A percentile compares a stretch with the other conserved stretches of the same genome.
These are phyloP conservation scores for Colletotrichum gigasporum DNA, from an alignment of 2,329 filamentous ascomycete genomes.

Conservation along the genomic window DNA sequence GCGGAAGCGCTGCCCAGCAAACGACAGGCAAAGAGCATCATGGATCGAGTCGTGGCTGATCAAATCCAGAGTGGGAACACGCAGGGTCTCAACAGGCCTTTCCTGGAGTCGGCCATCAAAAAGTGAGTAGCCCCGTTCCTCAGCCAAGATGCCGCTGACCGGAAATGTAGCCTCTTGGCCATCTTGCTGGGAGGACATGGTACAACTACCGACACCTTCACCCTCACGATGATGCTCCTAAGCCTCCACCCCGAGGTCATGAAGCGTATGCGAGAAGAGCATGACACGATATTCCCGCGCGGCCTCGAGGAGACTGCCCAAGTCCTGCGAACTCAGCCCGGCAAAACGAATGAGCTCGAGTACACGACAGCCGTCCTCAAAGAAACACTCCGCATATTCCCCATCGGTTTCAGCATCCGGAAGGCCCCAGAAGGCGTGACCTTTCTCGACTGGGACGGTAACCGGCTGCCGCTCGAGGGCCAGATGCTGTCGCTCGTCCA, in stretches of 20 bases:
- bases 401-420: conserved; percentile 54
- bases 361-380: conserved; percentile 64
- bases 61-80: conserved; percentile 21
- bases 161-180: conserved; percentile 32
- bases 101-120: conserved; percentile 30
- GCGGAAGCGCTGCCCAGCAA: conserved; percentile 25
- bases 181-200: conserved; percentile 38
- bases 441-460: conserved; percentile 47
- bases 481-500: conserved; percentile 34
- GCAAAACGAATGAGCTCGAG: conserved; percentile 57
- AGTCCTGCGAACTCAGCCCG: conserved; percentile 48
- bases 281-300: conserved; percentile 36
- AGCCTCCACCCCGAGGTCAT: conserved; percentile 34
- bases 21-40: conserved; percentile 32
- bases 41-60: conserved; percentile 37
- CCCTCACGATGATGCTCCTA: conserved; percentile 31
- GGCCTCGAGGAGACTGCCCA: conserved; percentile 44
- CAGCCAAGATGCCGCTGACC: background rate
- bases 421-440: conserved; percentile 40
- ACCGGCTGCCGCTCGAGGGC: conserved; percentile 45
- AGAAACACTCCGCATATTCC: conserved; percentile 61
- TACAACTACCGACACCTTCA: conserved; percentile 35
- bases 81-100: conserved; percentile 14
- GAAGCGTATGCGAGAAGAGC: conserved; percentile 34
- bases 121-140: conserved; percentile 3